Percentiles rank a stretch among this genome's conserved stretches.
Evolutionary conservation across 176 grass and related monocot genomes (phyloP).

Genomic region (Rhipidocladum racemiflorum): DNA sequence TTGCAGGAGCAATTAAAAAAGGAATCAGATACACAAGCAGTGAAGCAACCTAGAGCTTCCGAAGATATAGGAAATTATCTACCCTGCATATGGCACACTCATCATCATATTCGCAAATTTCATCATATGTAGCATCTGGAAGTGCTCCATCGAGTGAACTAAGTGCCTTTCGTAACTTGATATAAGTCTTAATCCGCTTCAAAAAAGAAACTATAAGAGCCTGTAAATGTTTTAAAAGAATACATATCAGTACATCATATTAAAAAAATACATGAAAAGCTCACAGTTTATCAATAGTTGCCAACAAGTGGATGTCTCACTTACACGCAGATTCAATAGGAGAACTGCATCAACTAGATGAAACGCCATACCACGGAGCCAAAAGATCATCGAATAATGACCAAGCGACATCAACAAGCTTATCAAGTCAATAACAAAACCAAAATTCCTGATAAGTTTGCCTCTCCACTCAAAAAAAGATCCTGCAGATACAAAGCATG

Average conservation of each 20-base stretch:
- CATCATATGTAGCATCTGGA: constrained; percentile 93
- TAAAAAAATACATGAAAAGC: constrained; percentile 8
- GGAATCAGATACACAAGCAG: constrained; percentile 35
- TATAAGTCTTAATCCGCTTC: constrained; percentile 68
- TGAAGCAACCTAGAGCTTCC: background rate
- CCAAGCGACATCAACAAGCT: constrained; percentile 69
- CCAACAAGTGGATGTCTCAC: constrained; percentile 29
- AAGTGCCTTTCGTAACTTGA: constrained; percentile 77
- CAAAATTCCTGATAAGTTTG: constrained; percentile 76
- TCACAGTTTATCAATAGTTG: background rate
- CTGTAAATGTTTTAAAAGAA: constrained; percentile 50
- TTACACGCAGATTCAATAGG: constrained; percentile 87
- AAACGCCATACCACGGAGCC: constrained; percentile 93
- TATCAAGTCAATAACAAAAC: constrained; percentile 81
- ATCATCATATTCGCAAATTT: constrained; percentile 80
- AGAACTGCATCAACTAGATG: constrained; percentile 91
- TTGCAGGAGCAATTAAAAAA: constrained; percentile 28
- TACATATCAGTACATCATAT: constrained; percentile 19
- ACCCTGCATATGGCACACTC: constrained; percentile 99
- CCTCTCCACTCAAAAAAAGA: constrained; percentile 86
- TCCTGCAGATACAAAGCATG: constrained; percentile 50
- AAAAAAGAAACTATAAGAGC: constrained; percentile 76
- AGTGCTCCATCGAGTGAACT: constrained; percentile 81
- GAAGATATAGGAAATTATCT: constrained; percentile 40
- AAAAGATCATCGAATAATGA: constrained; percentile 94